phyloP scores from a whole-genome alignment of 2,329 filamentous ascomycete species.

The Hypoxylon sp. region DNA sequence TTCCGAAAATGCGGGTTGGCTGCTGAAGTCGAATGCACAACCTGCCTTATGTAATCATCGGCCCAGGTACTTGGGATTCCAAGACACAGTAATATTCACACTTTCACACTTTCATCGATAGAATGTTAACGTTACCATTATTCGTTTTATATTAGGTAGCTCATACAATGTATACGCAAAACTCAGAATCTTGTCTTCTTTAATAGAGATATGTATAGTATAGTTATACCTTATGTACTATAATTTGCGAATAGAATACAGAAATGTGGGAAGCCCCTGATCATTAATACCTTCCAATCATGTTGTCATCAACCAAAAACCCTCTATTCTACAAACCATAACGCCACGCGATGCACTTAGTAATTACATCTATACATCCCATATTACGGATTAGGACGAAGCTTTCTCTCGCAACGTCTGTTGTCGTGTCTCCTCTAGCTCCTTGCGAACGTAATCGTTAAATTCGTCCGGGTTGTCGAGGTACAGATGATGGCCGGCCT shows the following conservation, averaged over 20 bases:
- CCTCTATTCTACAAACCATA: slow-evolving; percentile 33
- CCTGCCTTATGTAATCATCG: background rate
- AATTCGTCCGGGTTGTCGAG: slow-evolving; percentile 72
- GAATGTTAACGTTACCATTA: background rate
- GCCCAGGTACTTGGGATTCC: background rate
- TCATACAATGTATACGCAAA: background rate
- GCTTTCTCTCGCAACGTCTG: slow-evolving; percentile 48
- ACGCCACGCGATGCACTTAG: slow-evolving; percentile 41
- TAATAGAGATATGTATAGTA: slow-evolving; percentile 10
- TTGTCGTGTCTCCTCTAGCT: slow-evolving; percentile 66
- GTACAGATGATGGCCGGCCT: slow-evolving; percentile 73
- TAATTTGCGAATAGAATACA: slow-evolving; percentile 14
- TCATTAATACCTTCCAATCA: slow-evolving; percentile 22
- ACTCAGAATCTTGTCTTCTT: background rate
- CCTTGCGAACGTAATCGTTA: slow-evolving; percentile 66
- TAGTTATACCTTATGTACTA: slow-evolving; percentile 2
- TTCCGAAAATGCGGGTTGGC: background rate
- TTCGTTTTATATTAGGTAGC: background rate
- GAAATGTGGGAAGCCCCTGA: background rate
- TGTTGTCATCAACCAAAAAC: slow-evolving; percentile 17
- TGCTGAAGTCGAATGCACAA: background rate
- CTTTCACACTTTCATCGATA: too few species aligned
- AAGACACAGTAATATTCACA: background rate
- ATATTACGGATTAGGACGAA: background rate
- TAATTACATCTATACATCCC: slow-evolving; percentile 3